Conservation (phyloP, 352 stramenopile species). For the Elongisporangium prolatum region DNA sequence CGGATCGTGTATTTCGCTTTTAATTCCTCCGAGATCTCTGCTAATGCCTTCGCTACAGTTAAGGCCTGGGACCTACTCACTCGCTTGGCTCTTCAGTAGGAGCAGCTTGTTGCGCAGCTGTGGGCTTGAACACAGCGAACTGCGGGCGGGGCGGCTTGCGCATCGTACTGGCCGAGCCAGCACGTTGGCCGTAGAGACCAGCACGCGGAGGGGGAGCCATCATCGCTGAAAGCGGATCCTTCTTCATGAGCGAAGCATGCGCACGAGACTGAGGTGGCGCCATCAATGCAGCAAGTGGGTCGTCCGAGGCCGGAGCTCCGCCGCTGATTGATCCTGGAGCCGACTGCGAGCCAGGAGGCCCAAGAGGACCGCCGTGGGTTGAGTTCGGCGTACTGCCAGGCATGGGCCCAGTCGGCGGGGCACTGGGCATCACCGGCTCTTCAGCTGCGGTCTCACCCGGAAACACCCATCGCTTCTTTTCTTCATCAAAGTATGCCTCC, state of each 20-base stretch:
- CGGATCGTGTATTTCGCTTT: not conserved
- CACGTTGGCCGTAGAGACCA: conserved; percentile 29
- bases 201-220: conserved; percentile 69
- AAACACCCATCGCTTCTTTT: conserved; percentile 87
- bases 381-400: conserved; percentile 44
- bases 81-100: conserved; percentile 6
- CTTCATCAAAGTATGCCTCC: conserved; percentile 79
- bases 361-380: conserved; percentile 19
- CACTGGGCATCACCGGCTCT: conserved; percentile 55
- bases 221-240: conserved; percentile 80
- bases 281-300: conserved; percentile 81
- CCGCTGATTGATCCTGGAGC: conserved; percentile 64
- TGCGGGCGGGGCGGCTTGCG: conserved; percentile 67
- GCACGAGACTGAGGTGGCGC: conserved; percentile 59
- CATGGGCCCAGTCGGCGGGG: conserved; percentile 61
- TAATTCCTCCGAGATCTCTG: conserved; percentile 4
- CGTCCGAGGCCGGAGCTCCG: conserved; percentile 26
- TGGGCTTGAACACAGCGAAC: conserved; percentile 86
- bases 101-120: conserved; percentile 14
- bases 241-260: conserved; percentile 64
- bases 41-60: not conserved
- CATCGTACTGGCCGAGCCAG: conserved; percentile 20
- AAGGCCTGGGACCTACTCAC: conserved; percentile 21
- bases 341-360: conserved; percentile 48
- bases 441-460: conserved; percentile 67